Base-by-base conservation (phyloP, 2,329 filamentous ascomycete species). In the Septoria petroselini region DNA sequence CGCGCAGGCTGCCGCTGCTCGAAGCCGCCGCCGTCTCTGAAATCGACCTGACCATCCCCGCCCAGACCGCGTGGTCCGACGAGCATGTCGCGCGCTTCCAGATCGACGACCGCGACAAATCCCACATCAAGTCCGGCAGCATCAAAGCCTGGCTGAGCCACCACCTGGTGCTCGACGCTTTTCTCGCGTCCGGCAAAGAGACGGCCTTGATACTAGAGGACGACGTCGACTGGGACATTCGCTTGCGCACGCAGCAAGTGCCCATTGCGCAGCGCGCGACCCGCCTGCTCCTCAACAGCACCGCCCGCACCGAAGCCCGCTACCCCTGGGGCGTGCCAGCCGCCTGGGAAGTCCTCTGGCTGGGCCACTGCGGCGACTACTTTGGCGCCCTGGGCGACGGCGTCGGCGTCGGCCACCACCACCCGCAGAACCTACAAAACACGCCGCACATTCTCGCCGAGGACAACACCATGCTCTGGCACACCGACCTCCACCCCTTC, bases 211-310 rank as follows among this genome's bases (percentile, higher is more conserved):
- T 74, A 18, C 63, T 74, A 34, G 71, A 74, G 62, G 71, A 74
- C 58, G 71, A 74, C 50, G 70, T 73, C 23, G 71, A 74, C 52
- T 74, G 69, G 68, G 71, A 73, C 53, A 69, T 74, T 31, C 71
- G 68, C 41, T 64, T 74, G 11, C 70, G 71, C 46, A 72, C 67
- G 48, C 50, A 63, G n/a, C 71, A 73, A 52, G 62, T 72, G 9
- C 71, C 71, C 4, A 62, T 68, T 5, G 69, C 70, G 7, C 70
- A 71, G 42, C 68, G 64, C 31, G 70, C 70, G 19, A 63, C 66
- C 15, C 70, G 71, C 45, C 31, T 38, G 7, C 34, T 47, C 11
- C 57, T 72, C 17, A 59, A 71, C 34, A 64, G 65, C 17, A 56
- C 42, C 25, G 27, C 9, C 27, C 51, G 5, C 15, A 57, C 35